Base-by-base conservation (phyloP, 1,284 basidiomycete genomes). In the Irpex sp. region DNA sequence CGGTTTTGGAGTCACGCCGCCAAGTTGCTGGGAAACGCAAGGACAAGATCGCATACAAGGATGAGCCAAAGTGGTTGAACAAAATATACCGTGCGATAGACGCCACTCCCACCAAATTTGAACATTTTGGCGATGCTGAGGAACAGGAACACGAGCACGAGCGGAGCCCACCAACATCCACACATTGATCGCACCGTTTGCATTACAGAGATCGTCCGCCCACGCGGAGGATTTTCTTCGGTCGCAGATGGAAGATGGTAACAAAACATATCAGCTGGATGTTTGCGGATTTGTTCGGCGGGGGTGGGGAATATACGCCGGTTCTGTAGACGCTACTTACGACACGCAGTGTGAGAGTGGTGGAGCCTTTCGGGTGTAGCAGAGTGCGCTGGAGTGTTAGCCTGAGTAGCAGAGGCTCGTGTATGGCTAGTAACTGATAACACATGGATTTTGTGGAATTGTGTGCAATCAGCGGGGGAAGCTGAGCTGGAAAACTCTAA, bases 21-120 rank as follows among this genome's bases (percentile, higher is more conserved):
- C 53, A 55, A 35, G 75, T 91, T 26, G 70, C 90, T 47, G 79
- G 81, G 58, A 68, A 68, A 58, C 59, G 49, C 56, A 74, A 70
- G 60, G 72, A 74, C 6, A 72, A 74, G 68, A 64, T 56, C 57
- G 61, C 57, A 43, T 64, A 64, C 68, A 71, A 65, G 65, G 75
- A 80, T 61, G 81, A 82, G 58, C 75, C 77, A 26, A 72, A 66
- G 65, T 77, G 77, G 73, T 79, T 89, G 76, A 50, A 65, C 58
- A 72, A 75, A 50, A 76, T 89, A 61, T 75, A 88, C 62, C 75
- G 75, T 59, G 76, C 76, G 67, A 72, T 89, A 54, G 75, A 79
- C 1, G 68, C 82, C 56, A 69, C 58, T 19, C 72, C 75, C 19
- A 70, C 67, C 13, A 71, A 69, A 61, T 69, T 75, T 39, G 72